Evolutionary conservation across 2,329 filamentous ascomycete genomes (phyloP).

Genomic region (Aspergillus neoniger): DNA sequence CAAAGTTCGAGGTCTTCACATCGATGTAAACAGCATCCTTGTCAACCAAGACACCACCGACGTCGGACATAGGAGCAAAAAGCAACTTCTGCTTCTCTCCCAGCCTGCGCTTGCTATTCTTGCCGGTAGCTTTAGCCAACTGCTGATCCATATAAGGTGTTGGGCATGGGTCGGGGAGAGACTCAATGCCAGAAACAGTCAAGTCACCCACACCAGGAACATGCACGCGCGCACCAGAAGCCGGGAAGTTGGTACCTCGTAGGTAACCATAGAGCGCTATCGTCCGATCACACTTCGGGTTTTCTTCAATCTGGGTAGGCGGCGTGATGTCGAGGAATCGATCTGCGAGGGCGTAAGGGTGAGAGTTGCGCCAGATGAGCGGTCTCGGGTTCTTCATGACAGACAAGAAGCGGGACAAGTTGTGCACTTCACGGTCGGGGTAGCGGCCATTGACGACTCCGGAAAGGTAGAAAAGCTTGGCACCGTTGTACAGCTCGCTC

Average conservation of each 20-base stretch:
- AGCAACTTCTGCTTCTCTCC: conserved; percentile 97
- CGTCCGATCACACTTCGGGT: conserved; percentile 86
- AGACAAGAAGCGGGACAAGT: conserved; percentile 88
- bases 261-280: conserved; percentile 92
- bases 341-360: conserved; percentile 91
- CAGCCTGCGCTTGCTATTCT: conserved; percentile 70
- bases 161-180: conserved; percentile 89
- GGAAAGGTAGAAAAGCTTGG: conserved; percentile 94
- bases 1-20: conserved; percentile 71
- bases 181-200: conserved; percentile 78
- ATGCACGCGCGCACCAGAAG: conserved; percentile 82
- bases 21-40: conserved; percentile 95
- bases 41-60: conserved; percentile 92
- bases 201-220: conserved; percentile 91
- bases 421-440: conserved; percentile 94
- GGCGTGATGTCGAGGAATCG: conserved; percentile 94
- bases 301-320: conserved; percentile 83
- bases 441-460: conserved; percentile 97
- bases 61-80: conserved; percentile 97
- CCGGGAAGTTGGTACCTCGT: conserved; percentile 89
- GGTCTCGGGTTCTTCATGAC: conserved; percentile 99
- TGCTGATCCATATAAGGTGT: conserved; percentile 90
- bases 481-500: conserved; percentile 95
- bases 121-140: conserved; percentile 79
- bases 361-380: conserved; percentile 93